These are phyloP conservation scores for Mortierella hygrophila DNA, from an alignment of 192 early-diverging fungal species.

Conservation along the genomic window DNA sequence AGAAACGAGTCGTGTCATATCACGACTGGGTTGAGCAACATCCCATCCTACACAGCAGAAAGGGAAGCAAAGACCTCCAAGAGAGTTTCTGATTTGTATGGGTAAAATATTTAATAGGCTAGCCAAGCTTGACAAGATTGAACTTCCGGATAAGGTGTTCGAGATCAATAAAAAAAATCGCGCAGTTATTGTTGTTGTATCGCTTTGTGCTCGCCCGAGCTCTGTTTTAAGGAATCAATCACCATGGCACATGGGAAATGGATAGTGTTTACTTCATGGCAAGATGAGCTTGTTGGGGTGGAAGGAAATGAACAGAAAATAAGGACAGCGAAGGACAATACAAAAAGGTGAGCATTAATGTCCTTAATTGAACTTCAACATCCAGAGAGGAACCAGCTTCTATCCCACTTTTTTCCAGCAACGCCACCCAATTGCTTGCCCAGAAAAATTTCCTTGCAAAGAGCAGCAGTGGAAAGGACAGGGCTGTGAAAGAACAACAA, in stretches of 20 bases:
- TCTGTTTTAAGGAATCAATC: too few species aligned
- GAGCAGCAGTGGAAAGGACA: neutral
- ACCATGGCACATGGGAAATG: too few species aligned
- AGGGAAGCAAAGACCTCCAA: neutral
- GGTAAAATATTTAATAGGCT: neutral
- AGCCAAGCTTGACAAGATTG: neutral
- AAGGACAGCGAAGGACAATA: neutral
- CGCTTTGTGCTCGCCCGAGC: too few species aligned
- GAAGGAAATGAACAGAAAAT: neutral
- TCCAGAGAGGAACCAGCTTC: slow-evolving; percentile 24
- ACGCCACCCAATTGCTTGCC: neutral
- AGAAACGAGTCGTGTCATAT: too few species aligned
- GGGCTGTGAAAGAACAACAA: neutral
- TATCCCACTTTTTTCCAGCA: slow-evolving; percentile 22
- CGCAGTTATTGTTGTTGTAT: neutral
- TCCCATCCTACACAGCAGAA: neutral
- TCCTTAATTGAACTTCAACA: neutral
- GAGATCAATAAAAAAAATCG: neutral
- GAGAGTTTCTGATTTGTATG: neutral
- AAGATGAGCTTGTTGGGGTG: neutral
- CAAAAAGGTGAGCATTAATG: neutral
- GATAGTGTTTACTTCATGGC: too few species aligned
- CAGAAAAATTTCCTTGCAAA: neutral
- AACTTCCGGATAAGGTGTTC: neutral
- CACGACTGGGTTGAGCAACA: too few species aligned